Base-by-base conservation (phyloP, 768 basidiomycete genomes). In the Flagelloscypha sp. region DNA sequence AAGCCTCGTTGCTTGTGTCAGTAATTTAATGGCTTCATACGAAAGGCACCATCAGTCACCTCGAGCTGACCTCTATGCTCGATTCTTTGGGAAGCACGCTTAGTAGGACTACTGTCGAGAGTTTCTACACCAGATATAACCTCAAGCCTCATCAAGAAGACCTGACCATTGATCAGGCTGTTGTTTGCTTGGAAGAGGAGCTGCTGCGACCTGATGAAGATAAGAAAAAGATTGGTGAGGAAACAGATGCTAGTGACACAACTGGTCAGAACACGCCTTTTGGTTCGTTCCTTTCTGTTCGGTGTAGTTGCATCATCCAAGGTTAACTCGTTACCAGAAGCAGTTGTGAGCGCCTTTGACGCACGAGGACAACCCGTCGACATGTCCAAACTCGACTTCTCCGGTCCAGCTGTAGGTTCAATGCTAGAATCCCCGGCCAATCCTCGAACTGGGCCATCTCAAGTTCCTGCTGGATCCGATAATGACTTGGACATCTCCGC, bases 61-160 rank as follows among this genome's bases (percentile, higher is more conserved):
- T 93, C 37, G 95, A 98, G 56, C 68, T 95, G 21, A 86, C 84
- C 0, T 86, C 86, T 8, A 92, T 97, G 86, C 80, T 99, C 27
- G 94, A 97, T 61, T 94, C 93, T 2, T 79, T 99, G 24, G 92
- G 92, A 4, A 95, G 92, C 3, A 98, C 94, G 0, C 73, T 98
- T 32, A 84, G 84, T 6, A 59, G 57, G 1, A 64, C 76, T 28
- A 98, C 94, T 1, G 64, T 95, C 39, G 70, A 83, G 46, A 70
- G 70, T 10, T 97, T 94, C 71, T 97, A 86, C 62, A 73, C 68
- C 6, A 70, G 76, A 6, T 72, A 68, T 48, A 70, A 70, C 38
- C 88, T 86, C 56, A 59, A 68, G 4, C 71, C 79, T 0, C 65
- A 66, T 6, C 57, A 64, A 15, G 92, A 79, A 40, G 81, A 88